These are phyloP conservation scores for Recurvomyces mirabilis DNA, from an alignment of 495 filamentous ascomycete genomes.

Conservation along the genomic window DNA sequence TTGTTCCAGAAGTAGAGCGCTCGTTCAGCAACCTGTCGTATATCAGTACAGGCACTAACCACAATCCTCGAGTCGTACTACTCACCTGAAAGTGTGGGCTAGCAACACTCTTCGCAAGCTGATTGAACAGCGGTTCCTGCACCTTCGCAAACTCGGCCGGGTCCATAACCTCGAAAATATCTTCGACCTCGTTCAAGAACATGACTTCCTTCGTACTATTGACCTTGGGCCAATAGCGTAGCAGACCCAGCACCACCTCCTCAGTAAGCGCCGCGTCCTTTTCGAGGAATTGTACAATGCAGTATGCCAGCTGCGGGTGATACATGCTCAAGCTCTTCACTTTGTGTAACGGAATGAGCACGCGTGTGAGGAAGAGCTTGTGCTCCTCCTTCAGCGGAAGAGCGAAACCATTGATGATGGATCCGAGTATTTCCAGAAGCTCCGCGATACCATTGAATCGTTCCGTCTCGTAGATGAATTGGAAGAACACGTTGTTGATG, in stretches of 20 bases:
- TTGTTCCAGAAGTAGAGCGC: slow-evolving; percentile 99
- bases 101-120: slow-evolving; percentile 93
- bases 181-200: slow-evolving; percentile 98
- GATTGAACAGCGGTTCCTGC: slow-evolving; percentile 92
- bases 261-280: slow-evolving; percentile 96
- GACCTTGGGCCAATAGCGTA: slow-evolving; percentile 97
- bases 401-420: slow-evolving; percentile 98
- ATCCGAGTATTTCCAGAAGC: slow-evolving; percentile 89
- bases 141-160: slow-evolving; percentile 97
- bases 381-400: slow-evolving; percentile 97
- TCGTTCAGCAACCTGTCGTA: slow-evolving; percentile 82
- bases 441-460: slow-evolving; percentile 98
- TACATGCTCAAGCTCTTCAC: slow-evolving; percentile 99
- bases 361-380: slow-evolving; percentile 91
- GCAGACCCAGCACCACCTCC: slow-evolving; percentile 89
- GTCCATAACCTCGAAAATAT: slow-evolving; percentile 99
- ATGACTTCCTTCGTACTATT: slow-evolving; percentile 99
- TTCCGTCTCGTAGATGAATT: slow-evolving; percentile 98
- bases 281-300: slow-evolving; percentile 97
- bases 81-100: slow-evolving; percentile 93
- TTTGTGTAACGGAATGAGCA: slow-evolving; percentile 90
- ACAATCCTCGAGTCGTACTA: no score
- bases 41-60: no score
- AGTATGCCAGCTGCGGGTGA: slow-evolving; percentile 95
- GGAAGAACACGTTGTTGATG: slow-evolving; percentile 99